Conservation (phyloP, 2,329 filamentous ascomycete species). For the Aspergillus pseudotamarii region DNA sequence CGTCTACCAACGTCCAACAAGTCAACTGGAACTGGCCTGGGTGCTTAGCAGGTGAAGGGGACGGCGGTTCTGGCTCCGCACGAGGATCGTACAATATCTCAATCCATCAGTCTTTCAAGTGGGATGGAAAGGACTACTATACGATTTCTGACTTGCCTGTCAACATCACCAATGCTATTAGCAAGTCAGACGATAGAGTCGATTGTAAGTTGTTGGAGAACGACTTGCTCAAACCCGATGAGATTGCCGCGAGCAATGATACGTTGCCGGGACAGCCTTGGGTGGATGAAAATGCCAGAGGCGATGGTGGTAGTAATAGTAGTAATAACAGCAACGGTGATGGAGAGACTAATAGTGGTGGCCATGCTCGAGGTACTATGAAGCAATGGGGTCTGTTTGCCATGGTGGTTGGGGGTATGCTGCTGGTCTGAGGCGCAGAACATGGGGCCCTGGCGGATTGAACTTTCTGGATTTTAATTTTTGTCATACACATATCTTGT, state of each 20-base stretch:
- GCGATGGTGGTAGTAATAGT: neutral
- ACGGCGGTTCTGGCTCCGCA: conserved; percentile 50
- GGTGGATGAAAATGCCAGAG: conserved; percentile 10
- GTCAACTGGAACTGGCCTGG: conserved; percentile 73
- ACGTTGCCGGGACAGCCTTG: conserved; percentile 28
- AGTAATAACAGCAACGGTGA: neutral
- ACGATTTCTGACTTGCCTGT: conserved; percentile 73
- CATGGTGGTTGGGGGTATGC: conserved; percentile 6
- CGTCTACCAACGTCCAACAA: conserved; percentile 71
- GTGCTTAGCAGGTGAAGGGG: conserved; percentile 65
- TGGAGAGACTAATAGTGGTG: neutral
- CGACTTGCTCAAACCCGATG: conserved; percentile 19
- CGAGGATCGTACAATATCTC: conserved; percentile 71
- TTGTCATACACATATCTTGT: neutral
- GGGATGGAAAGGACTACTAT: conserved; percentile 66
- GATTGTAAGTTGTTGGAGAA: conserved; percentile 31
- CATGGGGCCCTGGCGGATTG: neutral
- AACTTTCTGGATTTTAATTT: neutral
- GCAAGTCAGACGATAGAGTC: conserved; percentile 24
- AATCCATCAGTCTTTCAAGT: conserved; percentile 69
- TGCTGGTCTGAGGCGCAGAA: neutral
- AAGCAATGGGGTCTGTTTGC: conserved; percentile 10
- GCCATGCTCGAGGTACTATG: neutral
- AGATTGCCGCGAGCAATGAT: conserved; percentile 24
- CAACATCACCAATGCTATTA: conserved; percentile 67